Base-by-base conservation (phyloP, 1,284 basidiomycete genomes). In the Coniferiporia sulphurascens region DNA sequence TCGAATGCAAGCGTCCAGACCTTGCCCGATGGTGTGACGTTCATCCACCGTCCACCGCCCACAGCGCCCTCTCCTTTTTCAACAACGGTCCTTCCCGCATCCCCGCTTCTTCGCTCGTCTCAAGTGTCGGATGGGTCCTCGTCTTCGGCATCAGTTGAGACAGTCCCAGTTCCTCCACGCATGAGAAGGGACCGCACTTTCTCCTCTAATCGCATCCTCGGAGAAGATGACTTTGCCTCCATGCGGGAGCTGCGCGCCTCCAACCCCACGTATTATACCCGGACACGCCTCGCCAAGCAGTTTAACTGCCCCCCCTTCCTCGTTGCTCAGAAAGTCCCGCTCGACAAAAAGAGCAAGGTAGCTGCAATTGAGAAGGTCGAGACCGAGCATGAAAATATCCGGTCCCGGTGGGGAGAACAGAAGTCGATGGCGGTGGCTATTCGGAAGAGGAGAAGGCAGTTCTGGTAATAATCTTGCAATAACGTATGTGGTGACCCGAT, bases 1-100 rank as follows among this genome's bases (percentile, higher is more conserved):
- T 78, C 83, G 15, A 76, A 79, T 48, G 84, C 83, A 38, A 72
- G 74, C 36, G 80, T 85, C 64, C 80, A 81, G n/a, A 63, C 76
- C 9, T 72, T 89, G 46, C 71, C 78, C 3, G 82, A 82, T 57
- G 73, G 77, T 62, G 70, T 89, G 58, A 88, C 87, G 0, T 91
- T 91, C 69, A 84, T 91, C 62, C 87, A 88, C 69, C 84, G 89
- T 48, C 87, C 87, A 27, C 89, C 89, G 0, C 87, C 89, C 0
- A 82, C 85, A 1, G 79, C 83, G 8, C 84, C 86, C 4, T 78
- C 87, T 13, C 87, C 88, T 4, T 74, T 79, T 61, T 91, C 89
- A 17, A 80, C 84, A 60, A 85, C 83, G 1, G 82, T 83, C 8
- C 75, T 78, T 13, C 89, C 89, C 12, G 72, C 79, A 2, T 91